phyloP scores from a whole-genome alignment of 768 basidiomycete genomes.

The Lactarius vividus region DNA sequence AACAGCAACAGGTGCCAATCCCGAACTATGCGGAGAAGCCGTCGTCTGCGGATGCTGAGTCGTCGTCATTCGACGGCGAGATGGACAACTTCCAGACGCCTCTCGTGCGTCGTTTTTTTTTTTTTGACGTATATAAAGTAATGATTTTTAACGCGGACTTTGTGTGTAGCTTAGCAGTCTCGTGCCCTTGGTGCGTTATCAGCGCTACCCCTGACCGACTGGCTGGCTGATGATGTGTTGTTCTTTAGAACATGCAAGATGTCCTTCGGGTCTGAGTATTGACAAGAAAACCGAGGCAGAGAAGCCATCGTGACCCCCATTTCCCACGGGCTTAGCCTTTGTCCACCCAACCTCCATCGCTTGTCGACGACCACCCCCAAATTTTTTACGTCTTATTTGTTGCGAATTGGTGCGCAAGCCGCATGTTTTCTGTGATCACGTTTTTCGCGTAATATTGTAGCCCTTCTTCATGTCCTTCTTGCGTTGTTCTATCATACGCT shows the following conservation, averaged over 20 bases:
- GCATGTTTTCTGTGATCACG: not conserved
- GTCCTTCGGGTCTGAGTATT: constrained; percentile 9
- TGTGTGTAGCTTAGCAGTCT: constrained; percentile 24
- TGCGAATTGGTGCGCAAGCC: not conserved
- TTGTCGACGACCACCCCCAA: not conserved
- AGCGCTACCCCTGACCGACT: not conserved
- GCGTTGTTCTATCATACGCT: not conserved
- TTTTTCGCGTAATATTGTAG: not conserved
- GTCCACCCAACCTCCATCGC: too few relatives aligned
- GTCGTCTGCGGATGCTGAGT: constrained; percentile 4
- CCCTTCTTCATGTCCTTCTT: not conserved
- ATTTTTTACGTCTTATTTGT: not conserved
- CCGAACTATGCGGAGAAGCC: not conserved
- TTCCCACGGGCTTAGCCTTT: too few relatives aligned
- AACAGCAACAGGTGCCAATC: not conserved
- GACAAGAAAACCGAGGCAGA: not conserved
- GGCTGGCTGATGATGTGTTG: not conserved
- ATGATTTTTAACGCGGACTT: not conserved
- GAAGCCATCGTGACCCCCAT: not conserved
- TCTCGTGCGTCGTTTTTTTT: constrained; percentile 14
- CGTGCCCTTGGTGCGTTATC: constrained; percentile 18
- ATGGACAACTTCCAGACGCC: constrained; percentile 27
- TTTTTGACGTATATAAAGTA: constrained; percentile 2
- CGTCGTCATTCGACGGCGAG: constrained; percentile 12
- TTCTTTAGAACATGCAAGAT: constrained; percentile 19